phyloP scores from a whole-genome alignment of 2,329 filamentous ascomycete genomes.

The Fusarium decemcellulare region DNA sequence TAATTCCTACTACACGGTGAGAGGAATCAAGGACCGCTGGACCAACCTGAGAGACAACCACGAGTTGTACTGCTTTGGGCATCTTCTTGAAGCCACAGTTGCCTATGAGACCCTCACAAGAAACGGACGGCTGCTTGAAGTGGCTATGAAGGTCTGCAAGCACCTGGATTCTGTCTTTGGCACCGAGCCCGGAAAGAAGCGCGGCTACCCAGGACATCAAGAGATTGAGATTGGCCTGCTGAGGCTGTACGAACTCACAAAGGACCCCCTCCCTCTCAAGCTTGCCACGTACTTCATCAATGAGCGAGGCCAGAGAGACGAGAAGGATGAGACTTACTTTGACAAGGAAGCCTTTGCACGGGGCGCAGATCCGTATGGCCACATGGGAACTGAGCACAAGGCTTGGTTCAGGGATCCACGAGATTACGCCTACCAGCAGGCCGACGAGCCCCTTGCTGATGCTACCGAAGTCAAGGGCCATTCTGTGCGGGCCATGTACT shows the following conservation, averaged over 20 bases:
- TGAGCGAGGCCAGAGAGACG: slow-evolving; percentile 1
- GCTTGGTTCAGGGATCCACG: not conserved
- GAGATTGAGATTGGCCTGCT: slow-evolving; percentile 13
- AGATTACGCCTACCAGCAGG: slow-evolving; percentile 13
- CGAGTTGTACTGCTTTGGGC: slow-evolving; percentile 6
- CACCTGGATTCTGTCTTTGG: slow-evolving; percentile 7
- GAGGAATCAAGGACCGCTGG: slow-evolving; percentile 6
- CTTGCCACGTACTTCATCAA: slow-evolving; percentile 14
- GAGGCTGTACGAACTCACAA: not conserved
- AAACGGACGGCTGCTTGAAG: not conserved
- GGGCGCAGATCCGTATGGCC: not conserved
- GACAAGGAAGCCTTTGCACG: slow-evolving; percentile 7
- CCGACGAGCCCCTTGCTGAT: slow-evolving; percentile 3
- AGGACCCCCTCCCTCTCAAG: not conserved
- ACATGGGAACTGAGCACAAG: slow-evolving; percentile 4
- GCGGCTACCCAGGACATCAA: slow-evolving; percentile 14
- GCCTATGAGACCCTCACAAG: not conserved
- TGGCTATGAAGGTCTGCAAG: not conserved
- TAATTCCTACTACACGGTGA: slow-evolving; percentile 14
- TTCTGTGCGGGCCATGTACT: slow-evolving; percentile 15
- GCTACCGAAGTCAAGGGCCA: slow-evolving; percentile 4
- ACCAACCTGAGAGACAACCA: slow-evolving; percentile 14
- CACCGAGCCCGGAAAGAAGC: not conserved
- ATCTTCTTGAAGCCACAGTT: slow-evolving; percentile 7
- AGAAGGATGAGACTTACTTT: slow-evolving; percentile 10